Evolutionary conservation across 2,329 filamentous ascomycete genomes (phyloP).

Genomic region (Aureobasidium vineae): DNA sequence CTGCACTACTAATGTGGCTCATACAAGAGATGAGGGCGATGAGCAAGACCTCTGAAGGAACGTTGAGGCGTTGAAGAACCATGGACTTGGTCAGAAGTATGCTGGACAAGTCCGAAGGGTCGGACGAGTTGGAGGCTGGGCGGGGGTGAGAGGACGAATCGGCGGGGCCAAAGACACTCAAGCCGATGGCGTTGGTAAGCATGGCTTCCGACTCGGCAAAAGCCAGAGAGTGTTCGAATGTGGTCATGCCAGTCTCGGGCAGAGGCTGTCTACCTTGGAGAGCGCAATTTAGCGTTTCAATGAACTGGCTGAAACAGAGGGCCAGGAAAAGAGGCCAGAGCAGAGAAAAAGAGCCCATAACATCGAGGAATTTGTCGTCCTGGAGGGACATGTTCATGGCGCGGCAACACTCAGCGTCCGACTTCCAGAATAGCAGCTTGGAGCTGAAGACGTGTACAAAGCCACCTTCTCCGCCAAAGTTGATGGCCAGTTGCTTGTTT

Average conservation of each 20-base stretch:
- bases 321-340: constrained; percentile 74
- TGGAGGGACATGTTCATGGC: constrained; percentile 69
- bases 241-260: constrained; percentile 90
- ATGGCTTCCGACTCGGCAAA: constrained; percentile 94
- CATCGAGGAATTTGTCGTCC: constrained; percentile 51
- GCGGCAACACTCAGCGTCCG: constrained; percentile 71
- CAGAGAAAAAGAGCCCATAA: constrained; percentile 73
- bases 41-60: constrained; percentile 81
- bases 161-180: constrained; percentile 63
- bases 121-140: constrained; percentile 34
- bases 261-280: constrained; percentile 77
- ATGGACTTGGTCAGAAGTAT: constrained; percentile 57
- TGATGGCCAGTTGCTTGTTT: constrained; percentile 44
- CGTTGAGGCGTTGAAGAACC: constrained; percentile 78
- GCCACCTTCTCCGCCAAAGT: constrained; percentile 59
- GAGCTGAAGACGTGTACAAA: constrained; percentile 73
- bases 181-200: constrained; percentile 73
- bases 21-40: constrained; percentile 85
- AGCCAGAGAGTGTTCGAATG: constrained; percentile 93
- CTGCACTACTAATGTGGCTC: constrained; percentile 82
- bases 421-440: constrained; percentile 67
- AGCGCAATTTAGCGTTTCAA: constrained; percentile 84
- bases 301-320: constrained; percentile 71
- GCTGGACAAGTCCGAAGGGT: constrained; percentile 30
- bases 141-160: constrained; percentile 34